Evolutionary conservation across 345 rosid genomes (phyloP).

Genomic region (Bruguiera sexangula): DNA sequence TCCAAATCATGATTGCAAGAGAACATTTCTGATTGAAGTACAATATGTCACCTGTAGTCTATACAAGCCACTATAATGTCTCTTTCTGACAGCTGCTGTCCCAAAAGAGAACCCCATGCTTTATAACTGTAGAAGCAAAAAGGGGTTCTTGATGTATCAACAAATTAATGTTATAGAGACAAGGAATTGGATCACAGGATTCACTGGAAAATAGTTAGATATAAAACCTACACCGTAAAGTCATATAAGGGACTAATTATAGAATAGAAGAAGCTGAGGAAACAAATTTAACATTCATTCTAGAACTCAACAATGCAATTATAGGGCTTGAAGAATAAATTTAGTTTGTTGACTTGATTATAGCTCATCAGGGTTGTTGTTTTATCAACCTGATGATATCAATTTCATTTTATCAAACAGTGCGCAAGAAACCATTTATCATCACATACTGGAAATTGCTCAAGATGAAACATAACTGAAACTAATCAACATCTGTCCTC

Average conservation of each 20-base stretch:
- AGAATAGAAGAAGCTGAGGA: neutral
- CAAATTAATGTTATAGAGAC: neutral
- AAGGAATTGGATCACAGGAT: neutral
- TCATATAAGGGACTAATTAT: neutral
- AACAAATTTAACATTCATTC: neutral
- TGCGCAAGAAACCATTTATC: neutral
- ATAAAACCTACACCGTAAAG: neutral
- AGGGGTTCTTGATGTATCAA: slow-evolving; percentile 8
- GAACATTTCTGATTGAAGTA: slow-evolving; percentile 6
- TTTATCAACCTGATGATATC: neutral
- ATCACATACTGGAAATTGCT: neutral
- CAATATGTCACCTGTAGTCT: slow-evolving; percentile 71
- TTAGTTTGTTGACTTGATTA: neutral
- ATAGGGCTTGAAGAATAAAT: neutral
- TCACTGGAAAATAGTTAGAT: neutral
- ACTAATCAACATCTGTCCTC: neutral
- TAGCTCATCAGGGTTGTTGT: neutral
- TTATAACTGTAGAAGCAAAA: slow-evolving; percentile 66
- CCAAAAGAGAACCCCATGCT: slow-evolving; percentile 98
- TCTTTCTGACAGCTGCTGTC: slow-evolving; percentile 87
- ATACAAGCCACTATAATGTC: slow-evolving; percentile 93
- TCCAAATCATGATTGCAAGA: neutral
- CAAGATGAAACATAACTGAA: neutral
- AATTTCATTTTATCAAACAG: neutral
- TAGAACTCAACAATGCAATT: neutral